Percentiles rank a stretch among this genome's conserved stretches.
These are phyloP conservation scores for Linanthus parryae DNA, from an alignment of 148 eudicot species.

Conservation along the genomic window DNA sequence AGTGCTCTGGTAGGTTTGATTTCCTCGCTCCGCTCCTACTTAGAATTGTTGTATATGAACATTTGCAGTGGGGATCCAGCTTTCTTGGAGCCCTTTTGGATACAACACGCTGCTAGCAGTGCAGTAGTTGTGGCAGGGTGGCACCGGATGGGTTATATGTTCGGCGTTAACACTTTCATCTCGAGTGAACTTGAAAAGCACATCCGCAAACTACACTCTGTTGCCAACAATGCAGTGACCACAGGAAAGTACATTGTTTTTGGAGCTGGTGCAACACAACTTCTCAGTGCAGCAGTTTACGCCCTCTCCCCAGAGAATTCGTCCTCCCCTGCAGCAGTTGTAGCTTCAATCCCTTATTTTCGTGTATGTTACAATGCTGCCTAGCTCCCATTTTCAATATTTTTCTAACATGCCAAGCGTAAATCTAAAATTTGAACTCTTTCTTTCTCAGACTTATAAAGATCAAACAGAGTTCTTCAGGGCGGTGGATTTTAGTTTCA, in stretches of 20 bases:
- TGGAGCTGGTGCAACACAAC: constrained; percentile 16
- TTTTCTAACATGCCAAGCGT: not conserved
- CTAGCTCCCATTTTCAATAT: not conserved
- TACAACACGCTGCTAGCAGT: constrained; percentile 8
- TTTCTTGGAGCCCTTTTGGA: constrained; percentile 23
- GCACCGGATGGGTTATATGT: constrained; percentile 6
- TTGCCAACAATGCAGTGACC: constrained; percentile 11
- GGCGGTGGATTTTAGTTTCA: constrained; percentile 22
- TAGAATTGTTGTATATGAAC: not conserved
- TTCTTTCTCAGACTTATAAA: constrained; percentile 28
- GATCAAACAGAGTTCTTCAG: constrained; percentile 34
- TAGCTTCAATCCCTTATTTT: constrained; percentile 13
- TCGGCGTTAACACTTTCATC: not conserved
- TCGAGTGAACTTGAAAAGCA: constrained; percentile 5
- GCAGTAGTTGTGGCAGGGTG: constrained; percentile 4
- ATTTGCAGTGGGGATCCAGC: constrained; percentile 14
- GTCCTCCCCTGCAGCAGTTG: constrained; percentile 12
- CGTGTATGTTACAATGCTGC: not conserved
- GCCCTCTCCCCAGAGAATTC: constrained; percentile 13
- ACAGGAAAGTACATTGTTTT: constrained; percentile 2
- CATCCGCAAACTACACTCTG: constrained; percentile 3
- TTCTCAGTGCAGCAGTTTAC: constrained; percentile 19
- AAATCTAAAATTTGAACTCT: not conserved
- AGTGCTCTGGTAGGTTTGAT: not conserved
- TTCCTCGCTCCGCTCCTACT: not conserved